Evolutionary conservation across 345 rosid species (phyloP), one percentile per base, ranked within the genome.

Genomic region (Eucalyptus guilfoylei): DNA sequence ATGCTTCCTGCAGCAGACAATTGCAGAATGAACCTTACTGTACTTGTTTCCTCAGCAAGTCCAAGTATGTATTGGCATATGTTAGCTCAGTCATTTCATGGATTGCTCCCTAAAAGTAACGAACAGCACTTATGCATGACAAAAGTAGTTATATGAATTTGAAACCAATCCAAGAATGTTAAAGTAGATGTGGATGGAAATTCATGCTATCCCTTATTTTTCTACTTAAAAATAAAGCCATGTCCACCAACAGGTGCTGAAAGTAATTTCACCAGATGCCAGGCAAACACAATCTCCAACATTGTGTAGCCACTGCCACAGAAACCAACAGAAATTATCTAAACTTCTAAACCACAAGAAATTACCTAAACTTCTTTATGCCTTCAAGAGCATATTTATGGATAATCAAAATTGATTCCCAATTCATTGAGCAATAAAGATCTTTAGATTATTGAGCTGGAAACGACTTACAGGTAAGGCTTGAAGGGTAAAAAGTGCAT

Each of bases 391-490:
- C 88, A 54, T 3, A 69, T 88, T 48, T 9, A 30, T 64, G 45
- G n/a, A 69, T 28, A 42, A 88, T 69, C 42, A 88, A 34, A 85
- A 88, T 49, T 54, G 17, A 45, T 49, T 62, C 42, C 42, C 42
- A 49, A 34, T 49, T 32, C 58, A 49, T 3, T 44, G 28, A 52
- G 76, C 64, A 80, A 88, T 7, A 24, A 47, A 3, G 16, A 88
- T 32, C 37, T 50, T 14, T 30, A 37, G 34, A 83, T 24, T 37
- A 69, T 72, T 17, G 81, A 49, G 86, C 17, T 55, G 21, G 45
- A 89, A 90, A 81, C 85, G 85, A 92, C 99, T 97, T 89, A 96
- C 99, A 34, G 99, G 99, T 90, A 98, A 91, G 13, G 93, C 99
- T 87, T 97, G 93, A 90, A 98, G 92, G 86, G 92, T 92, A 89